Evolutionary conservation across 2,329 filamentous ascomycete genomes (phyloP), one percentile per base, ranked within the genome.

Genomic region (Aspergillus fischeri): DNA sequence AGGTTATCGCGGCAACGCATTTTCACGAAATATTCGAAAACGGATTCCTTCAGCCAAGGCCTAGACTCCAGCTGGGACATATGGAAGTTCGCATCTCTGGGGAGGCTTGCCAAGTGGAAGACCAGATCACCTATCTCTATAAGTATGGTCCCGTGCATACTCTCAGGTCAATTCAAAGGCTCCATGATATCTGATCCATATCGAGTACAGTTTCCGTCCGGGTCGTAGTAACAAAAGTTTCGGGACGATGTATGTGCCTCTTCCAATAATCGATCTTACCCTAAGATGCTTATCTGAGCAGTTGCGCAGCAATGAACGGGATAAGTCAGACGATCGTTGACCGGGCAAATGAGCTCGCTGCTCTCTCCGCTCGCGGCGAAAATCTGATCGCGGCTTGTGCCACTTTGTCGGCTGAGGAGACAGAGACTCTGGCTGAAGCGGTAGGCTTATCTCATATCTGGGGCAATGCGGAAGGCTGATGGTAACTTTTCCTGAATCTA

Each of bases 301-400:
- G 80, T 53, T 97, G 94, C 69, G 94, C 94, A 28, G 86, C 86
- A 3, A 83, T 96, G 72, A 97, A 96, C 66, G 92, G 92, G 1
- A 86, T 99, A 14, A 87, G 91, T 29, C 68, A 75, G 20, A 80
- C 82, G 4, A 83, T 97, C 9, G 82, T 97, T 6, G 77, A 87
- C 17, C 84, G 92, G 55, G 92, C 93, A 0, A 87, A 91, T 61
- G 82, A 87, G 7, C 80, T 99, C 38, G 84, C 88, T 24, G 72
- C 84, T 6, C 77, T 94, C 17, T 79, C 88, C 35, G 83, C 85
- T 17, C 83, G 81, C 52, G 90, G 91, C 6, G 89, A 93, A 67
- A 90, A 96, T 70, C 78, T 97, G 1, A 83, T 88, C 5, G 81
- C 85, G 29, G 83, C 86, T 21, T 96, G 90, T 72, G 84, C 89